Evolutionary conservation across 2,329 filamentous ascomycete species (phyloP).

Genomic region (Septoria petroselini): DNA sequence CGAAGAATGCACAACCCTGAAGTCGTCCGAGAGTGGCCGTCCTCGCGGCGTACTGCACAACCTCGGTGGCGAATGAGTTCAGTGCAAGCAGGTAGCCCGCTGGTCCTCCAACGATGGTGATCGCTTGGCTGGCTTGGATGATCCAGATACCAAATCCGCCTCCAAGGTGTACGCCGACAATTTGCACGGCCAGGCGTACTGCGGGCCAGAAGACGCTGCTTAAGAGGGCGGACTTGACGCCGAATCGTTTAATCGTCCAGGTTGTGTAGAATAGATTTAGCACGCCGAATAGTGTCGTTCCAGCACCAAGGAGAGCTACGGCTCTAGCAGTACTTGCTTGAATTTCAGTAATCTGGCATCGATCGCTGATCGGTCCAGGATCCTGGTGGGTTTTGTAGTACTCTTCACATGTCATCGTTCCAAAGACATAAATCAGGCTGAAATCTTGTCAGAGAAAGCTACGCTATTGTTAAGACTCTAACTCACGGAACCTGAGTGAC

Average conservation of each 20-base stretch:
- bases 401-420: conserved; percentile 67
- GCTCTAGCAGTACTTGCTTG: conserved; percentile 62
- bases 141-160: conserved; percentile 63
- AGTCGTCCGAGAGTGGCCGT: conserved; percentile 65
- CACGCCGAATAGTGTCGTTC: conserved; percentile 65
- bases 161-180: conserved; percentile 61
- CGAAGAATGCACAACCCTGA: conserved; percentile 66
- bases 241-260: conserved; percentile 64
- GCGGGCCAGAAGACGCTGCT: conserved; percentile 64
- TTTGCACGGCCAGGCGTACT: conserved; percentile 61
- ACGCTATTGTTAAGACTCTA: background rate
- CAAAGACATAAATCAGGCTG: conserved; percentile 61
- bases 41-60: conserved; percentile 57
- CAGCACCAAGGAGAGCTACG: conserved; percentile 63
- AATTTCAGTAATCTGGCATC: conserved; percentile 61
- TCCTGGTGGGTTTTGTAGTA: conserved; percentile 61
- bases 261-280: conserved; percentile 66
- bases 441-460: background rate
- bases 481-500: conserved; percentile 49
- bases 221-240: conserved; percentile 60
- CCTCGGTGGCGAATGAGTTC: conserved; percentile 66
- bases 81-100: conserved; percentile 66
- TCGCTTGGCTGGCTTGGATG: conserved; percentile 64
- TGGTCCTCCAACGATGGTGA: conserved; percentile 66
- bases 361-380: conserved; percentile 45